Percentiles rank a stretch among this genome's conserved stretches.
Evolutionary conservation across 768 basidiomycete genomes (phyloP).

Genomic region (Phanerodontia chrysosporium): DNA sequence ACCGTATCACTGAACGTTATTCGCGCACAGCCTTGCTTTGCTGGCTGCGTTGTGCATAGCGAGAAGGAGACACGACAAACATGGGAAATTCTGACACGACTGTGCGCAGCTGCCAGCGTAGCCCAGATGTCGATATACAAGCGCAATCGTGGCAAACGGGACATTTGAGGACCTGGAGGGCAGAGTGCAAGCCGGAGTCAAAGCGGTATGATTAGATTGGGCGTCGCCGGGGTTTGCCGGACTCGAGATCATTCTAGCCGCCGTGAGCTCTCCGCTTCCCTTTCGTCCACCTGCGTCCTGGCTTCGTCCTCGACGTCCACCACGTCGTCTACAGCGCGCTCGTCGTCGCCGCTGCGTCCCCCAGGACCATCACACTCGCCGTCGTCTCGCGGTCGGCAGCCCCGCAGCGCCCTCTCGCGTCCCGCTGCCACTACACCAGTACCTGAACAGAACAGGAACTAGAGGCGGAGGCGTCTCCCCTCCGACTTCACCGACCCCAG

Average conservation of each 20-base stretch:
- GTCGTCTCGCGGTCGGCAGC: neutral
- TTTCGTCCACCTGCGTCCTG: constrained; percentile 7
- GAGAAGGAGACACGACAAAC: neutral
- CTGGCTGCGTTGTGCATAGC: neutral
- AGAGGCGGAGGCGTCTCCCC: neutral
- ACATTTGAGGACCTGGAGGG: neutral
- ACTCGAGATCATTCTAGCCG: constrained; percentile 1
- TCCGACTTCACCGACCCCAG: neutral
- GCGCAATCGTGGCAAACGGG: neutral
- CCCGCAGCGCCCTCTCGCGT: neutral
- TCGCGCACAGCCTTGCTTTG: neutral
- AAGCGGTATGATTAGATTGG: constrained; percentile 8
- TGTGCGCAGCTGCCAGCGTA: too few relatives aligned
- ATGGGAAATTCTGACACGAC: neutral
- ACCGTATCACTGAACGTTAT: constrained; percentile 1
- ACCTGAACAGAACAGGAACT: constrained; percentile 3
- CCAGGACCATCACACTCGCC: too few relatives aligned
- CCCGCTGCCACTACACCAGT: neutral
- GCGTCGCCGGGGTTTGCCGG: neutral
- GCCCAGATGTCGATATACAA: neutral
- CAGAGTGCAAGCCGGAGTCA: constrained; percentile 1
- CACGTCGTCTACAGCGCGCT: neutral
- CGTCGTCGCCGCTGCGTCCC: neutral
- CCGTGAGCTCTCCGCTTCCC: neutral
- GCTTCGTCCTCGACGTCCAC: neutral